Conservation (phyloP, 2,329 filamentous ascomycete genomes). For the Dothideomycetidae sp. region DNA sequence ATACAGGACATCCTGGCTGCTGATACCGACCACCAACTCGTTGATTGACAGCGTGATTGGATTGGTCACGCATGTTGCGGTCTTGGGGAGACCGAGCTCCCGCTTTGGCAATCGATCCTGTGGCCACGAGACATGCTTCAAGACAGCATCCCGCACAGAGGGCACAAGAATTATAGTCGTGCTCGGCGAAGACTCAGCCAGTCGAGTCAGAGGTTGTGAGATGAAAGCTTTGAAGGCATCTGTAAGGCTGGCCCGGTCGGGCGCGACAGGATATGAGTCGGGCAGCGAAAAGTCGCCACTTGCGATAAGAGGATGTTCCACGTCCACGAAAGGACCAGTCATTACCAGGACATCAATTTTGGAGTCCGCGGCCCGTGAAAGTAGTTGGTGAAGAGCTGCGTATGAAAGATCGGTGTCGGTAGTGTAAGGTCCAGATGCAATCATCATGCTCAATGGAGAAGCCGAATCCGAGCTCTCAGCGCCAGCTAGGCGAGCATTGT, state of each 20-base stretch:
- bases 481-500: conserved; percentile 54
- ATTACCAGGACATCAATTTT: conserved; percentile 69
- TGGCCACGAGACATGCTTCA: conserved; percentile 77
- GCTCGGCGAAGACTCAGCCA: conserved; percentile 55
- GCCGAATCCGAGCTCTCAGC: conserved; percentile 41
- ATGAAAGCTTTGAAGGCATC: conserved; percentile 76
- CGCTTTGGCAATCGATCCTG: conserved; percentile 55
- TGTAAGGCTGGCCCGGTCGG: conserved; percentile 64
- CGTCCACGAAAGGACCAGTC: conserved; percentile 76
- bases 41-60: conserved; percentile 83
- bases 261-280: conserved; percentile 26
- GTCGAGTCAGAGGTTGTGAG: conserved; percentile 54
- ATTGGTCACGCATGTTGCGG: conserved; percentile 68
- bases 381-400: conserved; percentile 70
- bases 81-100: conserved; percentile 65
- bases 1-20: conserved; percentile 68
- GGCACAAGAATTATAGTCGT: conserved; percentile 74
- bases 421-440: conserved; percentile 80
- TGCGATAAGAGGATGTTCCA: conserved; percentile 78
- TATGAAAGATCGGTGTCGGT: conserved; percentile 86
- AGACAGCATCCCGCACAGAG: conserved; percentile 67
- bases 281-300: conserved; percentile 32
- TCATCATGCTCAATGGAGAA: conserved; percentile 59
- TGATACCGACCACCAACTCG: conserved; percentile 69
- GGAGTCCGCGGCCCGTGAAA: conserved; percentile 58